Conservation (phyloP, 768 basidiomycete genomes). For the Suillus hirtellus region DNA sequence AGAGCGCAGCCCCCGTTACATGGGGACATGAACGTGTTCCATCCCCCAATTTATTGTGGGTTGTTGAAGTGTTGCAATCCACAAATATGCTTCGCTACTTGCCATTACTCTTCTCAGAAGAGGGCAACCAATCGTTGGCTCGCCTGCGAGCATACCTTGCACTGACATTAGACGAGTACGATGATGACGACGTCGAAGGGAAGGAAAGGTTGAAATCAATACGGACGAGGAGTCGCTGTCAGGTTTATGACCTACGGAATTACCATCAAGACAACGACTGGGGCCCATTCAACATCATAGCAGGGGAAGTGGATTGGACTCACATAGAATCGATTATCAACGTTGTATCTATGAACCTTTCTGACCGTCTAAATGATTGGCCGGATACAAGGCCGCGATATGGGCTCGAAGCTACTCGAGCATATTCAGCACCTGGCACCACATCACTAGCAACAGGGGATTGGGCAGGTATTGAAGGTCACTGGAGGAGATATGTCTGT, state of each 20-base stretch:
- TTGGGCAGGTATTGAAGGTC: conserved; percentile 77
- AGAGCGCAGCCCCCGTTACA: conserved; percentile 34
- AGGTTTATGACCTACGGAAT: conserved; percentile 65
- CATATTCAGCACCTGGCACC: conserved; percentile 53
- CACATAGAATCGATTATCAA: conserved; percentile 62
- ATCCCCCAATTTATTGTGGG: conserved; percentile 49
- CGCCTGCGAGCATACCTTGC: conserved; percentile 52
- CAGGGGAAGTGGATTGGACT: conserved; percentile 56
- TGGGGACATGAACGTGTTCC: conserved; percentile 22
- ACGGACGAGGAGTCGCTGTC: conserved; percentile 52
- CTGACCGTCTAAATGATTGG: conserved; percentile 42
- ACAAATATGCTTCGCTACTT: conserved; percentile 37
- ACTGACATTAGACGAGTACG: conserved; percentile 40
- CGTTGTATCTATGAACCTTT: conserved; percentile 53
- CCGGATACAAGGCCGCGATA: conserved; percentile 45
- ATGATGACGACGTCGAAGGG: conserved; percentile 30
- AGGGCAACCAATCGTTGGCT: conserved; percentile 36
- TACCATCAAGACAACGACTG: conserved; percentile 52
- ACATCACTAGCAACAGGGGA: conserved; percentile 39
- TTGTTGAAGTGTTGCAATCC: conserved; percentile 41
- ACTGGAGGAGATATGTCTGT: conserved; percentile 73
- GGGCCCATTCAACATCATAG: conserved; percentile 52
- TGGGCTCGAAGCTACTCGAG: conserved; percentile 51
- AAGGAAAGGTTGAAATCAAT: conserved; percentile 28
- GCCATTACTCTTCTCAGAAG: conserved; percentile 11